Conservation (phyloP, 2,329 filamentous ascomycete species). For the Trichoderma atroviride region DNA sequence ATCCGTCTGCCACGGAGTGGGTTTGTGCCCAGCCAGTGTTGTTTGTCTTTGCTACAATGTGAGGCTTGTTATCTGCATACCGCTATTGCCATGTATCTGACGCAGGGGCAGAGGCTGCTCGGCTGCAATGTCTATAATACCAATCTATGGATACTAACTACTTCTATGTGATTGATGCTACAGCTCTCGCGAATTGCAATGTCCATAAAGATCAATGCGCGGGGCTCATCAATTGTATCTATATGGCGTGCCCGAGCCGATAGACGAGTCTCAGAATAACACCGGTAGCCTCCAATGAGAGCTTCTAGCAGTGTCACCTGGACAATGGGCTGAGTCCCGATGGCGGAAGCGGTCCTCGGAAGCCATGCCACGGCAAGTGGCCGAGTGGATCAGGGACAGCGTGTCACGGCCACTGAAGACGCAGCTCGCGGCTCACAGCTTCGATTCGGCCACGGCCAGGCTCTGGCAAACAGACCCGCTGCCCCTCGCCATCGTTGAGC, state of each 20-base stretch:
- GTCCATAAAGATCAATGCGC: not conserved
- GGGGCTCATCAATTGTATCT: not conserved
- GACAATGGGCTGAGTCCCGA: not conserved
- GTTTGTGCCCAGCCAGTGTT: not conserved
- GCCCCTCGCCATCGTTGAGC: not conserved
- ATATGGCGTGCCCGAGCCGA: not conserved
- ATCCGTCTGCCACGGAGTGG: not conserved
- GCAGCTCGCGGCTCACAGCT: not conserved
- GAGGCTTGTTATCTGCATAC: conserved; percentile 8
- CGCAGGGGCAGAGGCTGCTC: not conserved
- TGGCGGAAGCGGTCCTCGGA: not conserved
- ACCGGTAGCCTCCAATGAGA: not conserved
- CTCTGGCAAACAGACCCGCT: not conserved
- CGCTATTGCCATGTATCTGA: not conserved
- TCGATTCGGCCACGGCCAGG: not conserved
- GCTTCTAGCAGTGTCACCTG: conserved; percentile 5
- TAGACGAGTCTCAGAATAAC: not conserved
- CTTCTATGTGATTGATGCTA: not conserved
- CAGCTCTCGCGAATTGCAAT: not conserved
- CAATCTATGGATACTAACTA: not conserved
- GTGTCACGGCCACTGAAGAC: not conserved
- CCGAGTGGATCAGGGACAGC: not conserved
- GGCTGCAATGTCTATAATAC: not conserved
- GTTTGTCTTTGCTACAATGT: not conserved
- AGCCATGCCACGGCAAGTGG: not conserved